Evolutionary conservation across 1,284 basidiomycete species (phyloP).

Genomic region (Melampsora abietis-canadensis): DNA sequence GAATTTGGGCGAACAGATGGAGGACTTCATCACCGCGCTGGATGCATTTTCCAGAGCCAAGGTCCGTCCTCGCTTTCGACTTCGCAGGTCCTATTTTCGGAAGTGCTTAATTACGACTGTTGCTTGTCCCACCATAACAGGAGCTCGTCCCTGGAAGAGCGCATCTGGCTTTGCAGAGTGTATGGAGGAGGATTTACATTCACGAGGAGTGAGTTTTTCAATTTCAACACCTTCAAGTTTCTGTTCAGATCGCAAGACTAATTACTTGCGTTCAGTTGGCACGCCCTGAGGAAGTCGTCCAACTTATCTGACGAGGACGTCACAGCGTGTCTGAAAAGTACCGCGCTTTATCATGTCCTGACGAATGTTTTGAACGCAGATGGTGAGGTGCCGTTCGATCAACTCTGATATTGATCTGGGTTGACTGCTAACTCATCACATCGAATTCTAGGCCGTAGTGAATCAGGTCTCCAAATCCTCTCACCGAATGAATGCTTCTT

Average conservation of each 20-base stretch:
- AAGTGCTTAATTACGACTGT: too few species aligned
- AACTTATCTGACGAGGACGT: constrained; percentile 69
- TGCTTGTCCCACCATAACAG: constrained; percentile 57
- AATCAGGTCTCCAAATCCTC: constrained; percentile 22
- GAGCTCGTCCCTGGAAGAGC: constrained; percentile 67
- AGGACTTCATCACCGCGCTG: constrained; percentile 57
- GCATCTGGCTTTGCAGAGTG: constrained; percentile 65
- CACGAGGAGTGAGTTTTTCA: constrained; percentile 70
- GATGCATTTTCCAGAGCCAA: constrained; percentile 56
- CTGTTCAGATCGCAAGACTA: not conserved
- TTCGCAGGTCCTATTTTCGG: too few species aligned
- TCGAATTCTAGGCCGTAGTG: constrained; percentile 7
- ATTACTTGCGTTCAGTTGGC: constrained; percentile 62
- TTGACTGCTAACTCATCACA: not conserved
- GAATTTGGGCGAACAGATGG: constrained; percentile 49
- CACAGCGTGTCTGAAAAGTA: constrained; percentile 63
- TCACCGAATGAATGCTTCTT: constrained; percentile 33
- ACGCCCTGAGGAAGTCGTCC: constrained; percentile 64
- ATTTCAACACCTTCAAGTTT: not conserved
- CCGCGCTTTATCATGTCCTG: constrained; percentile 62
- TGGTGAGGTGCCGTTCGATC: constrained; percentile 10
- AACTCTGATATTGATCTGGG: not conserved
- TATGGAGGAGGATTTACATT: constrained; percentile 82
- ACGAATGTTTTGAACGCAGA: constrained; percentile 19
- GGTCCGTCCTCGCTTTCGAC: constrained; percentile 47